A percentile compares a stretch with the other conserved stretches of the same genome.
Evolutionary conservation across 2,329 filamentous ascomycete species (phyloP).

Genomic region (Dryadomyces quercivorus): DNA sequence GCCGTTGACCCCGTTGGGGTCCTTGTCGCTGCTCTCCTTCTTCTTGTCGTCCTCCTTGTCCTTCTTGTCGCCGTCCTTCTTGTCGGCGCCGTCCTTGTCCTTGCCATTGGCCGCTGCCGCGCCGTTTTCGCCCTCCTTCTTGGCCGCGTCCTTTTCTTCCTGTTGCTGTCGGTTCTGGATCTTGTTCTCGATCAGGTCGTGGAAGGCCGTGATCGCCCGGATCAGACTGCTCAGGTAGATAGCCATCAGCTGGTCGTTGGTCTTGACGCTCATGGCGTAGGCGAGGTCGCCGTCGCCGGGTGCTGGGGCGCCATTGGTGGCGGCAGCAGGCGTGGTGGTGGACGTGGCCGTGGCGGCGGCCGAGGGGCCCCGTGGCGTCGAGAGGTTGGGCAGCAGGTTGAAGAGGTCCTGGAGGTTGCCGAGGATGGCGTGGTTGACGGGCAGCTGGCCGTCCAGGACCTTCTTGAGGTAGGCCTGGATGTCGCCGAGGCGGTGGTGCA

Average conservation of each 20-base stretch:
- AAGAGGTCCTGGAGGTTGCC: slow-evolving; percentile 99
- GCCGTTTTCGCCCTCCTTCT: slow-evolving; percentile 55
- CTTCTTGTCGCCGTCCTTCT: slow-evolving; percentile 31
- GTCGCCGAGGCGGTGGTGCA: slow-evolving; percentile 87
- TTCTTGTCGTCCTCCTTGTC: slow-evolving; percentile 32
- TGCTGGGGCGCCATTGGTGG: slow-evolving; percentile 35
- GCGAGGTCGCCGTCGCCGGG: slow-evolving; percentile 71
- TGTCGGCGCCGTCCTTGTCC: slow-evolving; percentile 28
- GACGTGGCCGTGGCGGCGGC: slow-evolving; percentile 17
- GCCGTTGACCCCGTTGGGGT: slow-evolving; percentile 15
- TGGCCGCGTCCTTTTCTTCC: slow-evolving; percentile 81
- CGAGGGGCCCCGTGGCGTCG: slow-evolving; percentile 51
- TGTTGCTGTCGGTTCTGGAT: slow-evolving; percentile 97
- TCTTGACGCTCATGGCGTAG: slow-evolving; percentile 98
- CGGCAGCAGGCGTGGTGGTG: slow-evolving; percentile 20
- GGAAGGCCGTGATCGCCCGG: slow-evolving; percentile 95
- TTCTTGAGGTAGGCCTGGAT: slow-evolving; percentile 94
- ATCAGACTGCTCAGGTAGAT: slow-evolving; percentile 97
- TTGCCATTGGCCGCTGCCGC: slow-evolving; percentile 23
- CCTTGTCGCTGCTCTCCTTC: slow-evolving; percentile 23
- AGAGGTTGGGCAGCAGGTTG: slow-evolving; percentile 93
- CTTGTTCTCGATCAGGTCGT: slow-evolving; percentile 99
- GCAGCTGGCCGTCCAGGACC: slow-evolving; percentile 82
- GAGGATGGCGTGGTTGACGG: slow-evolving; percentile 93
- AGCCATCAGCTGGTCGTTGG: slow-evolving; percentile 96